Base-by-base conservation (phyloP, 306 rosid species). In the Prunus armeniaca region DNA sequence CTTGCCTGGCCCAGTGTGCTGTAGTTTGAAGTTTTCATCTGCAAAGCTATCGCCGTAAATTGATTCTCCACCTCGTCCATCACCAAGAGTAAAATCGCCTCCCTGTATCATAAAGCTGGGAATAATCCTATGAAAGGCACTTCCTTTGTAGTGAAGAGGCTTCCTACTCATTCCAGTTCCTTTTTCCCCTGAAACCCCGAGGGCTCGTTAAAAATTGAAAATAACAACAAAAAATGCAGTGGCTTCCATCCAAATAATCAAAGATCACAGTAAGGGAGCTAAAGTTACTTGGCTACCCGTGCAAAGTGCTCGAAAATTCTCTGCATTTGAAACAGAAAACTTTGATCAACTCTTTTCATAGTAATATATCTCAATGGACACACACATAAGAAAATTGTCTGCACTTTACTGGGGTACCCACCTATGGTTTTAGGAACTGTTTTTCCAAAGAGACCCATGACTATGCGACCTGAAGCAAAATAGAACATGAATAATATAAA, bases 11-110 rank as follows among this genome's bases (percentile, higher is more conserved):
- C 90, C 88, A 27, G 86, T 66, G 81, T 93, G 98, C 80, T 89
- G 87, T 62, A 93, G 56, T 72, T 83, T 82, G 85, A 91, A 91
- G 91, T 93, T 93, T 78, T 93, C 96, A 80, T 91, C 95, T 2
- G 90, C 88, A 91, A 93, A 91, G 68, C 73, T 82, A 62, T 47
- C 90, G 20, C 95, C 98, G 34, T 91, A 93, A 61, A 91, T 89
- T 19, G 97, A 91, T 77, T 93, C 97, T 65, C 98, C 95, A 54
- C 98, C 98, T 65, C 90, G 83, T 63, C 98, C 98, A 84, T 91
- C 91, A 17, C 97, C 95, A 49, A 7, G 84, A 50, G 97, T 91
- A 77, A 93, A 93, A 85, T 91, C 98, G 65, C 95, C 98, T 3
- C 98, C 98, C 55, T 93, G 98, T 72, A 89, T 91, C 97, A 91